These are phyloP conservation scores for Echium plantagineum DNA, from an alignment of 257 asterid genomes.

Conservation along the genomic window DNA sequence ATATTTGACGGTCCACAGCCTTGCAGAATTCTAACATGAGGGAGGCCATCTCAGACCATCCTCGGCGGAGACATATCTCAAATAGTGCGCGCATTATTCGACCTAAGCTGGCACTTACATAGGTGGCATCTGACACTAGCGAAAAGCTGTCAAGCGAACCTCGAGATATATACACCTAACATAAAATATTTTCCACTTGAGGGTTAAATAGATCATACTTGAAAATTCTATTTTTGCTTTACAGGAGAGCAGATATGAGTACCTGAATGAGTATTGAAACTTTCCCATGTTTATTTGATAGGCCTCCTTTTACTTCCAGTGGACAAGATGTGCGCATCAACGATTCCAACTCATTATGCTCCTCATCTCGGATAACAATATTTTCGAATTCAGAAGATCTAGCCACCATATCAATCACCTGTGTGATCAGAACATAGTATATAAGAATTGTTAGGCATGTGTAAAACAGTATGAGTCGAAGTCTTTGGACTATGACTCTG, in stretches of 20 bases:
- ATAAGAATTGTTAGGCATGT: no score
- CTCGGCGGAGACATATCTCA: conserved; percentile 89
- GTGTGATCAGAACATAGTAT: conserved; percentile 9
- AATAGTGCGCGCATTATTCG: conserved; percentile 92
- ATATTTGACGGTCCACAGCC: conserved; percentile 94
- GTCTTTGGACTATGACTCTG: not conserved
- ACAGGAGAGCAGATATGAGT: conserved; percentile 11
- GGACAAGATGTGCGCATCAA: conserved; percentile 70
- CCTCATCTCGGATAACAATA: conserved; percentile 88
- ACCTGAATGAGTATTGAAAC: conserved; percentile 95
- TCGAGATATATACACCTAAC: conserved; percentile 82
- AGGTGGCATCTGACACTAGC: conserved; percentile 83
- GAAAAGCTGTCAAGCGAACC: conserved; percentile 78
- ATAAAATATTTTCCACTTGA: conserved; percentile 19
- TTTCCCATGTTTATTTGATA: conserved; percentile 88
- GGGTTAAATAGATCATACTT: conserved; percentile 12
- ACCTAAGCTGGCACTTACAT: conserved; percentile 90
- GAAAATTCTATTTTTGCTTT: conserved; percentile 8
- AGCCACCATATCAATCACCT: conserved; percentile 96
- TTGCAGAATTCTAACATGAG: conserved; percentile 84
- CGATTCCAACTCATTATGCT: conserved; percentile 80
- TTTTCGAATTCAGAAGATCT: conserved; percentile 96
- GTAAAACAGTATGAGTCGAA: not conserved
- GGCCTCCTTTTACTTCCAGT: conserved; percentile 88
- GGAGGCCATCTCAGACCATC: conserved; percentile 96